phyloP scores from a whole-genome alignment of 2,329 filamentous ascomycete genomes.

The Sarocladium oryzae region DNA sequence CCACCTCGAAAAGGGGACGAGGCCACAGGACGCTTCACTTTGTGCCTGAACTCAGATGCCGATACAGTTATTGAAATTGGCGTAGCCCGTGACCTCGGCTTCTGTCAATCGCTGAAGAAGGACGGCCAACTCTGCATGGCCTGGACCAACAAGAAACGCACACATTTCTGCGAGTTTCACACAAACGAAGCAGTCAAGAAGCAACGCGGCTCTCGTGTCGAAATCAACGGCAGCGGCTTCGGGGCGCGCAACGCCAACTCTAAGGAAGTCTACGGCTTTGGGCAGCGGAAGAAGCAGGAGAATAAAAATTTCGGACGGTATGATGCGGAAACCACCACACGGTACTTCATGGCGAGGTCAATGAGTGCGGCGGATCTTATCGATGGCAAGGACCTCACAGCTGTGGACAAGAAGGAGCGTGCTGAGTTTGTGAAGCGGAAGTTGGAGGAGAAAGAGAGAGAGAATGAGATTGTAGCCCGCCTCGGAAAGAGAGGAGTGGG shows the following conservation, averaged over 20 bases:
- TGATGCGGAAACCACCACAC: constrained; percentile 52
- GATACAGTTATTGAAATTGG: constrained; percentile 91
- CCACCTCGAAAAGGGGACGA: constrained; percentile 69
- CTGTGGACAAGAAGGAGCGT: constrained; percentile 52
- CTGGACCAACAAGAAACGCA: constrained; percentile 86
- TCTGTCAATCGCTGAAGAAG: constrained; percentile 77
- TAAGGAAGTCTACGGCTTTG: constrained; percentile 13
- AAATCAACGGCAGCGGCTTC: constrained; percentile 66
- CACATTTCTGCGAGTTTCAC: constrained; percentile 89
- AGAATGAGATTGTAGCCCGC: constrained; percentile 64
- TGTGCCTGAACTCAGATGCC: constrained; percentile 77
- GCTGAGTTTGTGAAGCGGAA: constrained; percentile 60
- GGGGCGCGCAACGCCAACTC: constrained; percentile 21
- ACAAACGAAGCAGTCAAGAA: constrained; percentile 75
- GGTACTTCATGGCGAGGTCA: constrained; percentile 45
- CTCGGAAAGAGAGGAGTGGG: constrained; percentile 58
- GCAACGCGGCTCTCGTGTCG: constrained; percentile 58
- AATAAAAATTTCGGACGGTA: constrained; percentile 31
- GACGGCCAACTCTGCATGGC: constrained; percentile 73
- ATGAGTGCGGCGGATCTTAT: constrained; percentile 55
- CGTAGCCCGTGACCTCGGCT: constrained; percentile 75
- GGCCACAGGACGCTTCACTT: constrained; percentile 76
- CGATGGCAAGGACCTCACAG: constrained; percentile 55
- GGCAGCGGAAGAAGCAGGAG: constrained; percentile 17
- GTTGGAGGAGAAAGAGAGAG: constrained; percentile 62